Percentiles rank a stretch among this genome's conserved stretches.
phyloP scores from a whole-genome alignment of 2,329 filamentous ascomycete species.

The Macrophomina phaseolina region DNA sequence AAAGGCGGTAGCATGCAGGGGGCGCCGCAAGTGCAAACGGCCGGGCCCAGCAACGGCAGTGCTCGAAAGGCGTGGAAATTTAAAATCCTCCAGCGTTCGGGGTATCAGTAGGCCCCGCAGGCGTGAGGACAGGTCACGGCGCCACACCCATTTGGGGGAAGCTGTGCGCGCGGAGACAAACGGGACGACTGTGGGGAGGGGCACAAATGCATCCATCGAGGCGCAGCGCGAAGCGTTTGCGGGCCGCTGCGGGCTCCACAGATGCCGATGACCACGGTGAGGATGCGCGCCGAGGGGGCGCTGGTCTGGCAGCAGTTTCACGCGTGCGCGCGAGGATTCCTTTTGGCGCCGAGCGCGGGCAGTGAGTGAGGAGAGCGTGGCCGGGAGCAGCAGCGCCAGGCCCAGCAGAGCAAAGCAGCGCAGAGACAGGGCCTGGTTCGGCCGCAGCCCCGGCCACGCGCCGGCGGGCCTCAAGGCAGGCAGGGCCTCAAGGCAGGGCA shows the following conservation, averaged over 20 bases:
- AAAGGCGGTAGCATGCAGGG: constrained; percentile 17
- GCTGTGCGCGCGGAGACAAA: constrained; percentile 21
- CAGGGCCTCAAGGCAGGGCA: too few species aligned
- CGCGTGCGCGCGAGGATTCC: not conserved
- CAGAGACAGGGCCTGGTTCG: not conserved
- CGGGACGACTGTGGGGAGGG: constrained; percentile 15
- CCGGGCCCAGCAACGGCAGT: not conserved
- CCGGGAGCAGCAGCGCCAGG: not conserved
- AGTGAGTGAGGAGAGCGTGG: not conserved
- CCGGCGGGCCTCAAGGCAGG: not conserved
- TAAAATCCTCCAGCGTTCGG: constrained; percentile 21
- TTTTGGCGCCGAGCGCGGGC: not conserved
- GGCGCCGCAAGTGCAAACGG: constrained; percentile 13
- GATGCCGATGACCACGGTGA: not conserved
- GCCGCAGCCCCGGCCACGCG: not conserved
- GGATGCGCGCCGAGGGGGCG: constrained; percentile 5
- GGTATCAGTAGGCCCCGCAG: constrained; percentile 14
- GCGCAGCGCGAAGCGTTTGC: constrained; percentile 23
- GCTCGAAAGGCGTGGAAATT: not conserved
- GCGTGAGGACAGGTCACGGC: not conserved
- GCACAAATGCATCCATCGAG: not conserved
- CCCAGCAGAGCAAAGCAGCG: not conserved
- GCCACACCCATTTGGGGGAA: constrained; percentile 18
- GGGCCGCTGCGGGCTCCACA: constrained; percentile 22
- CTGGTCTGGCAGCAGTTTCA: constrained; percentile 6